A percentile compares a stretch with the other conserved stretches of the same genome.
These are phyloP conservation scores for Macrocybe gigantea DNA, from an alignment of 768 basidiomycete genomes.

Conservation along the genomic window DNA sequence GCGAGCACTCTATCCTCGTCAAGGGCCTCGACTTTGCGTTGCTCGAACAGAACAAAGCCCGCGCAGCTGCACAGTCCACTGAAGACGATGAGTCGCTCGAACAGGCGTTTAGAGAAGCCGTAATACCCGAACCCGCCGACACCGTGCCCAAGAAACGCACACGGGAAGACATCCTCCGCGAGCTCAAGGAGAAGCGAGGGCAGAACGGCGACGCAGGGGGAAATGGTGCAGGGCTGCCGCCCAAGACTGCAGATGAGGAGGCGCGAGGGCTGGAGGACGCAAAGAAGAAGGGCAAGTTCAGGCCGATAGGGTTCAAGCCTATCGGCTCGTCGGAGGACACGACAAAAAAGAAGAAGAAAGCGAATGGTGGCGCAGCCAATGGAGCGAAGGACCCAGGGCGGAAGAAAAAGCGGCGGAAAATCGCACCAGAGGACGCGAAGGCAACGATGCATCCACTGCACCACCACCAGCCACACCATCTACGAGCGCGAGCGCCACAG, in stretches of 20 bases:
- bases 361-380: conserved; percentile 19
- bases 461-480: background rate
- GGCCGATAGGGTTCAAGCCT: conserved; percentile 64
- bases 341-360: conserved; percentile 48
- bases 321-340: conserved; percentile 33
- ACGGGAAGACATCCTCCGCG: conserved; percentile 68
- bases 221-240: conserved; percentile 13
- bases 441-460: conserved; percentile 16
- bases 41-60: conserved; percentile 78
- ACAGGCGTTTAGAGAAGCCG: conserved; percentile 53
- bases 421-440: conserved; percentile 18
- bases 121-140: conserved; percentile 13
- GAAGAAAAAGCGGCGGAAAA: conserved; percentile 59
- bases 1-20: conserved; percentile 79
- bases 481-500: background rate
- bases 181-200: conserved; percentile 63
- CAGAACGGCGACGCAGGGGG: conserved; percentile 15
- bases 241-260: conserved; percentile 23
- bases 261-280: conserved; percentile 31
- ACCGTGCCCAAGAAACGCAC: conserved; percentile 56
- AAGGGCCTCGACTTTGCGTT: conserved; percentile 88
- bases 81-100: conserved; percentile 83
- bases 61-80: conserved; percentile 37
- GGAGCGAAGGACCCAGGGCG: conserved; percentile 32
- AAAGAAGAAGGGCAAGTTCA: conserved; percentile 47